Evolutionary conservation across 768 basidiomycete species (phyloP).

Genomic region (Rhizopogon vinicolor): DNA sequence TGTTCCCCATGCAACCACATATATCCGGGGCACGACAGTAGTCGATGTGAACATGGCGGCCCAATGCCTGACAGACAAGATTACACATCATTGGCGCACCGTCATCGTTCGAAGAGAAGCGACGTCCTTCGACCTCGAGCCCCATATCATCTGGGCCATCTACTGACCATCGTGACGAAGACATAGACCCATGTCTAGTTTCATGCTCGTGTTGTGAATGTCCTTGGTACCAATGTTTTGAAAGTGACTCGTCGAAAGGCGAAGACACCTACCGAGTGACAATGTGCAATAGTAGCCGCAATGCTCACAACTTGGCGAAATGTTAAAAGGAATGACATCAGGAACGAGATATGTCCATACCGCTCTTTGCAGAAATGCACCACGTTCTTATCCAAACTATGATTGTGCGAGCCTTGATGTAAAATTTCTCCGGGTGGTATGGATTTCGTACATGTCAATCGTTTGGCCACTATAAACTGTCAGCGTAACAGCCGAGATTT

Average conservation of each 20-base stretch:
- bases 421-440: conserved; percentile 37
- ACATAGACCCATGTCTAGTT: conserved; percentile 63
- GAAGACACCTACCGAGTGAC: conserved; percentile 38
- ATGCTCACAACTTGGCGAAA: conserved; percentile 38
- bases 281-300: conserved; percentile 59
- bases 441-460: conserved; percentile 42
- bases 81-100: conserved; percentile 65
- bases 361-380: conserved; percentile 53
- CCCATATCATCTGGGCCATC: conserved; percentile 46
- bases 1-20: conserved; percentile 31
- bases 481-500: too few relatives aligned
- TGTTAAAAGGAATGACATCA: neutral
- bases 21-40: conserved; percentile 42
- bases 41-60: conserved; percentile 54
- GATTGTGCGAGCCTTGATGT: conserved; percentile 46
- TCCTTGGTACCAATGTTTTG: conserved; percentile 25
- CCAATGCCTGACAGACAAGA: conserved; percentile 50
- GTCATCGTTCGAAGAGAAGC: conserved; percentile 48
- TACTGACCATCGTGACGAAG: conserved; percentile 50
- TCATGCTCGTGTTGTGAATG: conserved; percentile 60
- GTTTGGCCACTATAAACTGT: conserved; percentile 38
- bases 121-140: conserved; percentile 51
- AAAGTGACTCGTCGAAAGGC: neutral
- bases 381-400: conserved; percentile 37
- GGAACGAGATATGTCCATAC: conserved; percentile 20